Evolutionary conservation across 345 rosid genomes (phyloP).

Genomic region (Anastatica hierochuntica): DNA sequence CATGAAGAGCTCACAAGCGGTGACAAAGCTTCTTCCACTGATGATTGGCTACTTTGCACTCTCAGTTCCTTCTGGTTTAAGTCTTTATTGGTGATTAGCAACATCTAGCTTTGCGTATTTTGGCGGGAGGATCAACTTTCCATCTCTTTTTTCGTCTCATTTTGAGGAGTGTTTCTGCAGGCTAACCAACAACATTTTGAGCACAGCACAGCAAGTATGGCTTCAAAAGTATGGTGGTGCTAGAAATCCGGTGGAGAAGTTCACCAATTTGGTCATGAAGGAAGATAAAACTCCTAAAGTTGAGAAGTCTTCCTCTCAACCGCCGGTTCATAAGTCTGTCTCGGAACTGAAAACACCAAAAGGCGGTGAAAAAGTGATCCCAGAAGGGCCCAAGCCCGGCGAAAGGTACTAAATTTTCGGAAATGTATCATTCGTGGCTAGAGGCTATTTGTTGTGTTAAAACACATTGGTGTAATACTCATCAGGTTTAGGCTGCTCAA

Average conservation of each 20-base stretch:
- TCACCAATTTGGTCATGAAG: constrained; percentile 33
- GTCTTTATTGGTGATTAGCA: constrained; percentile 86
- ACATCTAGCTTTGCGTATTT: constrained; percentile 3
- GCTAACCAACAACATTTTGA: constrained; percentile 85
- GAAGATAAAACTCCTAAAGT: constrained; percentile 27
- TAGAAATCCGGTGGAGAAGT: constrained; percentile 37
- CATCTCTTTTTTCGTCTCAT: too few species aligned
- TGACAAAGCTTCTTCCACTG: constrained; percentile 74
- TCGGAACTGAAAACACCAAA: too few species aligned
- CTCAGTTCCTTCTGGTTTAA: constrained; percentile 98
- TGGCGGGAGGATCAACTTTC: not conserved
- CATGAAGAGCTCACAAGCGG: constrained; percentile 77
- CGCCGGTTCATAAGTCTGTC: too few species aligned
- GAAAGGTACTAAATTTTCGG: too few species aligned
- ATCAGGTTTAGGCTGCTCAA: constrained; percentile 70
- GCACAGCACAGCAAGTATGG: constrained; percentile 88
- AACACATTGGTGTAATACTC: too few species aligned
- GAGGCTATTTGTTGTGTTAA: too few species aligned
- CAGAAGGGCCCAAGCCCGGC: too few species aligned
- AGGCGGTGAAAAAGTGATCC: too few species aligned
- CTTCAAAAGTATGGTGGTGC: constrained; percentile 90
- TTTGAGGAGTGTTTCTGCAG: constrained; percentile 30
- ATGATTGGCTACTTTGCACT: constrained; percentile 92
- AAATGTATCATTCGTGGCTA: too few species aligned
- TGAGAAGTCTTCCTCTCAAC: too few species aligned